These are phyloP conservation scores for Colletotrichum camelliae DNA, from an alignment of 2,329 filamentous ascomycete genomes.

Conservation along the genomic window DNA sequence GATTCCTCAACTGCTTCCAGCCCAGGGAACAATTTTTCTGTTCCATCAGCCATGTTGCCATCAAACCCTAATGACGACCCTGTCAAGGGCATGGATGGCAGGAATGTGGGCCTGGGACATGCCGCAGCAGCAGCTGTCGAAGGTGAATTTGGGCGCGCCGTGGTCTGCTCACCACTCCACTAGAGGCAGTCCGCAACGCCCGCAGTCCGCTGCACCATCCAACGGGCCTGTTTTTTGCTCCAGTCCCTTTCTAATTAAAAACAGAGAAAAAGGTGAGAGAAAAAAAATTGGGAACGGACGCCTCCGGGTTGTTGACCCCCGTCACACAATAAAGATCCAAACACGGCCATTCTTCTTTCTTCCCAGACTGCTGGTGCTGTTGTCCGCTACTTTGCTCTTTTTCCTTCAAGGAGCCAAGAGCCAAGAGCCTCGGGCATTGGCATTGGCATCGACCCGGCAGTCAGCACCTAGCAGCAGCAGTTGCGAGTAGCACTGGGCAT, in stretches of 20 bases:
- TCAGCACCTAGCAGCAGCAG: neutral
- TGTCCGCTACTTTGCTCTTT: neutral
- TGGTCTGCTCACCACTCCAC: constrained; percentile 5
- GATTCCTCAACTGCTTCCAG: neutral
- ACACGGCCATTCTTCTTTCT: neutral
- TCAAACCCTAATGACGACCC: neutral
- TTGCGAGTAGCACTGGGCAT: neutral
- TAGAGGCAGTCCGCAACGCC: constrained; percentile 1
- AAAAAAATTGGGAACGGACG: constrained; percentile 4
- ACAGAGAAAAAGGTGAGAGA: neutral
- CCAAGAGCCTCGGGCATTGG: neutral
- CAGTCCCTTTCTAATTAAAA: neutral
- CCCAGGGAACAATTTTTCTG: neutral
- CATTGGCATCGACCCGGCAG: neutral
- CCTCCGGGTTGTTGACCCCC: neutral
- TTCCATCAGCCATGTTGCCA: neutral
- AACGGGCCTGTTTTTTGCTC: neutral
- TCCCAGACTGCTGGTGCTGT: neutral
- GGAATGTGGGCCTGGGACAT: neutral
- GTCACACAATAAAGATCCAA: constrained; percentile 1
- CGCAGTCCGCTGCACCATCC: neutral
- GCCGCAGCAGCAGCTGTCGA: neutral
- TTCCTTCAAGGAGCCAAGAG: neutral
- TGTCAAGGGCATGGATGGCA: neutral
- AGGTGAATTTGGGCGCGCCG: neutral